A percentile compares a stretch with the other conserved stretches of the same genome.
These are phyloP conservation scores for Wickerhamomyces tratensis DNA, from an alignment of 805 yeast genomes.

Conservation along the genomic window DNA sequence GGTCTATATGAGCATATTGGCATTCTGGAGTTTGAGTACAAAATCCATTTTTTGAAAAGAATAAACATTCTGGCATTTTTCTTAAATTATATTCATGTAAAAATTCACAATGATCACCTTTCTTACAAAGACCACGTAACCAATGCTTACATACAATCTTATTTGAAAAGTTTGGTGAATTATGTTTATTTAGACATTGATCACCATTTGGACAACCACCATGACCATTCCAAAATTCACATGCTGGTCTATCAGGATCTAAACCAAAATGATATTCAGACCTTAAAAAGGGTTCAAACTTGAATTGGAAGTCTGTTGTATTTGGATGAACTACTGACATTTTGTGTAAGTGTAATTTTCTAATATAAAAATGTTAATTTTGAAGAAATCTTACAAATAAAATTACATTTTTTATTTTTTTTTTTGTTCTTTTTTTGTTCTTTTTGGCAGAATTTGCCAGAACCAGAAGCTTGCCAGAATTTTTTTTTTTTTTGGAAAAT, in stretches of 20 bases:
- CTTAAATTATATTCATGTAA: constrained; percentile 89
- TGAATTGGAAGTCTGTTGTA: constrained; percentile 34
- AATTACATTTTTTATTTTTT: too few species aligned
- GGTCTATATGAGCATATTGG: constrained; percentile 84
- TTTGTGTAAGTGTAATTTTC: too few species aligned
- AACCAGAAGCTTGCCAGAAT: too few species aligned
- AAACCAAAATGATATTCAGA: constrained; percentile 74
- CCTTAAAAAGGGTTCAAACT: constrained; percentile 76
- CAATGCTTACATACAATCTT: constrained; percentile 96
- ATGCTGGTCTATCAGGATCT: constrained; percentile 84
- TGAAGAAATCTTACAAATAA: too few species aligned
- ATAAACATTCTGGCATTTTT: constrained; percentile 95
- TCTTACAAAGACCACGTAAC: constrained; percentile 94
- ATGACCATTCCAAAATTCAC: constrained; percentile 61
- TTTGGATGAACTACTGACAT: constrained; percentile 32
- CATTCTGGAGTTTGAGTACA: constrained; percentile 95
- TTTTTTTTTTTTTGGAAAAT: too few species aligned
- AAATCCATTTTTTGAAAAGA: constrained; percentile 68
- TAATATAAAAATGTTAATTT: too few species aligned
- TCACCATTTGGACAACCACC: constrained; percentile 78
- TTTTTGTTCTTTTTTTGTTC: too few species aligned
- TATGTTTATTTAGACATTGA: constrained; percentile 84
- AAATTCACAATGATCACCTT: constrained; percentile 93
- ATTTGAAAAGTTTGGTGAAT: constrained; percentile 51
- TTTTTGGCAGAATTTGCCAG: too few species aligned